These are phyloP conservation scores for Conringia planisiliqua DNA, from an alignment of 345 rosid species.

Conservation along the genomic window DNA sequence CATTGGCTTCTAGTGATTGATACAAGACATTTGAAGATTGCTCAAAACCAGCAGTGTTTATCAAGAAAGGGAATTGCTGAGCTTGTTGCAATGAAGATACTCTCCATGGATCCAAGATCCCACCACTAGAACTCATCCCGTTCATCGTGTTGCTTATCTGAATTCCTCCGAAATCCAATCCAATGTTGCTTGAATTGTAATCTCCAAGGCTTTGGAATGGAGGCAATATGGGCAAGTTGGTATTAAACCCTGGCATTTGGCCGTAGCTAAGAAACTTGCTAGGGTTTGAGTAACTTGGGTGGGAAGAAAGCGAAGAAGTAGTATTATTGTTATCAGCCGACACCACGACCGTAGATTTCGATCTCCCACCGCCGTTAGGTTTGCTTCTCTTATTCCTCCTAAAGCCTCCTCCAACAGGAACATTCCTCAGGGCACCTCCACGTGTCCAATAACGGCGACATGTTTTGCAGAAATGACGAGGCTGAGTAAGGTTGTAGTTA, in stretches of 20 bases:
- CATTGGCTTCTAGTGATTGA: conserved; percentile 22
- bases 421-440: conserved; percentile 75
- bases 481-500: conserved; percentile 77
- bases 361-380: conserved; percentile 25
- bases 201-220: conserved; percentile 29
- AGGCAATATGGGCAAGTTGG: conserved; percentile 18
- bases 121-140: conserved; percentile 19
- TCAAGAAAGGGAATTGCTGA: conserved; percentile 34
- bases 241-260: conserved; percentile 13
- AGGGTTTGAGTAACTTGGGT: conserved; percentile 37
- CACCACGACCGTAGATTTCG: conserved; percentile 25
- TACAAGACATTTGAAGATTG: conserved; percentile 24
- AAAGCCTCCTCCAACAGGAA: conserved; percentile 87
- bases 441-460: conserved; percentile 89
- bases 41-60: conserved; percentile 14
- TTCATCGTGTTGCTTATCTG: conserved; percentile 17
- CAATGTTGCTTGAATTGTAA: conserved; percentile 27
- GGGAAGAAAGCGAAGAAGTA: conserved; percentile 22
- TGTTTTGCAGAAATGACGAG: conserved; percentile 83
- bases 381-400: conserved; percentile 72
- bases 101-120: conserved; percentile 33
- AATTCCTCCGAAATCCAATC: conserved; percentile 24
- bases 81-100: conserved; percentile 26
- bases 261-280: conserved; percentile 27
- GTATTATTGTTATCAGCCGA: conserved; percentile 19